Evolutionary conservation across 345 rosid genomes (phyloP).

Genomic region (Hibiscus trionum): DNA sequence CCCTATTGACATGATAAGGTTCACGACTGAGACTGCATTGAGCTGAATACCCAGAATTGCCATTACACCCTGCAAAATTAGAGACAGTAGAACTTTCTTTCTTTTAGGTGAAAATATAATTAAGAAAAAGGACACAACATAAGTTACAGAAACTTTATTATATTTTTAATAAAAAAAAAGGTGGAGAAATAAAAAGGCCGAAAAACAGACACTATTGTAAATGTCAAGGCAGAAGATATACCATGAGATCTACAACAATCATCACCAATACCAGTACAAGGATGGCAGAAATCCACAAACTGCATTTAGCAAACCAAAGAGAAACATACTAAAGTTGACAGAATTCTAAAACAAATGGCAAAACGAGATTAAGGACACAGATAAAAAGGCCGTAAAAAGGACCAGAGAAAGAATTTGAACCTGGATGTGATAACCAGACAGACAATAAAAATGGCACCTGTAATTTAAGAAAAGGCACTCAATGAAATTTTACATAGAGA

Average conservation of each 20-base stretch:
- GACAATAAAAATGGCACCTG: conserved; percentile 85
- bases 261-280: conserved; percentile 69
- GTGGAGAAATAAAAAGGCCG: neutral
- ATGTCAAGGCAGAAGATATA: conserved; percentile 21
- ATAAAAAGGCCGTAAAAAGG: neutral
- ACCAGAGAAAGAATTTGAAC: conserved; percentile 32
- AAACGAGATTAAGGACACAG: neutral
- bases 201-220: neutral
- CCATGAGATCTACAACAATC: conserved; percentile 90
- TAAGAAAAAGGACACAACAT: neutral
- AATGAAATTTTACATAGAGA: neutral
- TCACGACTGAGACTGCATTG: conserved; percentile 92
- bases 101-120: neutral
- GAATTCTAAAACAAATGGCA: neutral
- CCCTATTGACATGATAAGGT: conserved; percentile 94
- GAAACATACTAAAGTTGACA: conserved; percentile 7
- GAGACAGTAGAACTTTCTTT: neutral
- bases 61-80: conserved; percentile 75
- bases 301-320: conserved; percentile 30
- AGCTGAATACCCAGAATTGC: conserved; percentile 80
- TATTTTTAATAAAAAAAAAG: neutral
- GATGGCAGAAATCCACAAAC: conserved; percentile 82
- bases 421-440: conserved; percentile 76
- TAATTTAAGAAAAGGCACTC: conserved; percentile 9
- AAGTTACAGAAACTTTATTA: neutral